Evolutionary conservation across 2,329 filamentous ascomycete genomes (phyloP).

Genomic region (Thelonectria rubi): DNA sequence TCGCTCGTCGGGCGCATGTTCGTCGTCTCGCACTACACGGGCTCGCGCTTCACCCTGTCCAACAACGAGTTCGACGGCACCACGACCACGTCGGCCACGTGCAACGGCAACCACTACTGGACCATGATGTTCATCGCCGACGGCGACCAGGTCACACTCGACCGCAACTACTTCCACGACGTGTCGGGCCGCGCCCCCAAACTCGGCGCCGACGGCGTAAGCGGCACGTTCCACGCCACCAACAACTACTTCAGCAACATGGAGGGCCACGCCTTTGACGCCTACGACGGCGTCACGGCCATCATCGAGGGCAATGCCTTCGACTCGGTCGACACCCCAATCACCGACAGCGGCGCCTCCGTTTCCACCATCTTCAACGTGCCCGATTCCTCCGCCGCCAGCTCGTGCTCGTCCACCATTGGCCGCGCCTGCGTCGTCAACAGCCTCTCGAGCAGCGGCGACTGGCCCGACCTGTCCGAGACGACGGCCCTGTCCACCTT

Average conservation of each 20-base stretch:
- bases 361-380: constrained; percentile 33
- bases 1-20: constrained; percentile 54
- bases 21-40: constrained; percentile 48
- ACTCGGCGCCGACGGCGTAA: constrained; percentile 41
- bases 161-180: constrained; percentile 43
- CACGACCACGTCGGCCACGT: constrained; percentile 42
- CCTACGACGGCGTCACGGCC: constrained; percentile 47
- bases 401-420: constrained; percentile 33
- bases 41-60: constrained; percentile 47
- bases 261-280: constrained; percentile 60
- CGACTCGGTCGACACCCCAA: constrained; percentile 38
- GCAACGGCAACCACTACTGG: constrained; percentile 48
- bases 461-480: constrained; percentile 33
- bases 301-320: constrained; percentile 44
- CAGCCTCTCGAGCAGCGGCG: constrained; percentile 36
- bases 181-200: constrained; percentile 43
- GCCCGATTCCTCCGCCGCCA: constrained; percentile 28
- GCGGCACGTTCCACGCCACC: constrained; percentile 38
- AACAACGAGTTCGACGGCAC: constrained; percentile 53
- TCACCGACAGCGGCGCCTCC: constrained; percentile 47
- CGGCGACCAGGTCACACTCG: constrained; percentile 39
- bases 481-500: constrained; percentile 32
- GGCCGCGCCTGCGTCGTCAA: constrained; percentile 38
- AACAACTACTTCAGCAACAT: constrained; percentile 45
- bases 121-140: constrained; percentile 45